Evolutionary conservation across 352 stramenopile genomes (phyloP).

Genomic region (Phytophthora tubulina): DNA sequence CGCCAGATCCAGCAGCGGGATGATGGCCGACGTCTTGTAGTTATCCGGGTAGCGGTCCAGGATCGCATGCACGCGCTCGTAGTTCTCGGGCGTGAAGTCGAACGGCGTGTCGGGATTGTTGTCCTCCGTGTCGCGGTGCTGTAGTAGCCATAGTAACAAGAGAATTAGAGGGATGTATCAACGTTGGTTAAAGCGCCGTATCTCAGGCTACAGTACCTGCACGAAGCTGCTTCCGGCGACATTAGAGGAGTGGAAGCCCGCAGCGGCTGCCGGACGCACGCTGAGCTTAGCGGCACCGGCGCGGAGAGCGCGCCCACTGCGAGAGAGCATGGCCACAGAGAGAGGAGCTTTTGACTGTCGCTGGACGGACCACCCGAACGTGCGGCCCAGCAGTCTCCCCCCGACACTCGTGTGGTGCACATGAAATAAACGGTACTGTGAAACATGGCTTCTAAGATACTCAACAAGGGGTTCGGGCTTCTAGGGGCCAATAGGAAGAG

Average conservation of each 20-base stretch:
- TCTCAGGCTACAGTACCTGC: slow-evolving; percentile 38
- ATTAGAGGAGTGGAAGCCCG: slow-evolving; percentile 62
- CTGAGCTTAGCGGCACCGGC: slow-evolving; percentile 39
- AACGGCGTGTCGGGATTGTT: slow-evolving; percentile 97
- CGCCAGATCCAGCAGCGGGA: slow-evolving; percentile 98
- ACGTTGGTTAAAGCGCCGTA: slow-evolving; percentile 2
- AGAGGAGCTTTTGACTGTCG: slow-evolving; percentile 32
- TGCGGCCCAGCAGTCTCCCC: slow-evolving; percentile 16
- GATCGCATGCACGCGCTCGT: slow-evolving; percentile 95
- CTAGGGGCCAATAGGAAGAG: no score
- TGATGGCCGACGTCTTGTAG: slow-evolving; percentile 99
- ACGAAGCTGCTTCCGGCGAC: slow-evolving; percentile 50
- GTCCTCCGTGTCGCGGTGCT: slow-evolving; percentile 97
- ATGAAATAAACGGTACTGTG: neutral
- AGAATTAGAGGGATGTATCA: slow-evolving; percentile 2
- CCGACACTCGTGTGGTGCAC: slow-evolving; percentile 13
- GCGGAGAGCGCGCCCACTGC: slow-evolving; percentile 60
- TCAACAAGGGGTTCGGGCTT: no score
- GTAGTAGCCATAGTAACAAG: neutral
- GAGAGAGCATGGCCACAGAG: slow-evolving; percentile 64
- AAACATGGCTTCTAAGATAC: neutral
- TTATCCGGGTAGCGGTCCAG: slow-evolving; percentile 98
- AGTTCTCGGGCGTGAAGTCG: slow-evolving; percentile 99
- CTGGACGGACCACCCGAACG: slow-evolving; percentile 24
- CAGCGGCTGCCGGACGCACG: slow-evolving; percentile 20